phyloP scores from a whole-genome alignment of 169 alveolate species.

The Prorocentrum cordatum region DNA sequence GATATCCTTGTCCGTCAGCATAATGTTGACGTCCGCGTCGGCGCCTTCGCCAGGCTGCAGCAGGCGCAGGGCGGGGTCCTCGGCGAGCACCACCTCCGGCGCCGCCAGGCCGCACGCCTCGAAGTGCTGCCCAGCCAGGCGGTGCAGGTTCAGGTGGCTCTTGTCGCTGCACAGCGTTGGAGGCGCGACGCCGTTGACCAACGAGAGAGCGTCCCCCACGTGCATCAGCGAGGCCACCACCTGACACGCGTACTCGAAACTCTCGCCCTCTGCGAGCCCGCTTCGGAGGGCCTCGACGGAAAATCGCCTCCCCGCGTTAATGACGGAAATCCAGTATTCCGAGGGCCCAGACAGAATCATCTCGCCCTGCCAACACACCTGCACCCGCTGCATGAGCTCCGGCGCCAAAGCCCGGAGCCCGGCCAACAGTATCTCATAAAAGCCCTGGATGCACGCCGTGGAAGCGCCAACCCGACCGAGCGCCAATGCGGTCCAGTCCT shows the following conservation, averaged over 20 bases:
- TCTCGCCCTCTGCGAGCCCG: neutral
- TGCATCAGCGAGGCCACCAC: conserved; percentile 57
- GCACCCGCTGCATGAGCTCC: conserved; percentile 6
- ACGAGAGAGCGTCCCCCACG: conserved; percentile 30
- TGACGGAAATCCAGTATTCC: conserved; percentile 60
- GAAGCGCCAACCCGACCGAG: no score
- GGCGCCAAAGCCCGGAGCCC: conserved; percentile 14
- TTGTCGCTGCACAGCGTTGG: neutral
- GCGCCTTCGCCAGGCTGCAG: neutral
- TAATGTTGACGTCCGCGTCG: neutral
- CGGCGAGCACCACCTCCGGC: neutral
- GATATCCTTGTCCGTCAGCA: neutral
- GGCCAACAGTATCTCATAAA: conserved; percentile 4
- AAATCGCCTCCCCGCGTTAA: conserved; percentile 6
- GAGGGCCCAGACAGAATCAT: conserved; percentile 14
- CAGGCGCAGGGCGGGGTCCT: no score
- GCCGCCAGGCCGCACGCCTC: neutral
- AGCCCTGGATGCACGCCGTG: conserved; percentile 32
- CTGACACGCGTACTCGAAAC: neutral
- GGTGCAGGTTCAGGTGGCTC: neutral
- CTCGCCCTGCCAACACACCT: neutral
- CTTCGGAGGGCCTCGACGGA: conserved; percentile 12
- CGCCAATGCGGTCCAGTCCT: no score
- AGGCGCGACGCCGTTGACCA: neutral
- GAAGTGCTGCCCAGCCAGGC: neutral